Evolutionary conservation across 129 eudicot species (phyloP), one percentile per base, ranked within the genome.

Genomic region (Tagetes erecta): DNA sequence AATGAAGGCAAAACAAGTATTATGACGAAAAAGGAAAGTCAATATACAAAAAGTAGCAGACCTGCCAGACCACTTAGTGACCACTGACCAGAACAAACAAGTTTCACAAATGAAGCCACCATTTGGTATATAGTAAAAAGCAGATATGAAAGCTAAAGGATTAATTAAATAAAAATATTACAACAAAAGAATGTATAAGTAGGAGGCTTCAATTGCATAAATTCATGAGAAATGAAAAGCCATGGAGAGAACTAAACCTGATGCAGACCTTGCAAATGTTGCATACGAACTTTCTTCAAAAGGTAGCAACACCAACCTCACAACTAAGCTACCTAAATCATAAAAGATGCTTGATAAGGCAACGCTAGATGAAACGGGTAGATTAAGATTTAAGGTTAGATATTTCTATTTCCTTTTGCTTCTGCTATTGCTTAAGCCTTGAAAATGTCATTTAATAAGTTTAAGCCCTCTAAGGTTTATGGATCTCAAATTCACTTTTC

Each of bases 271-370:
- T 75, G 99, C 99, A 91, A 95, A 95, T 70, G 93, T 88, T 52
- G 91, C 83, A 84, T 88, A 95, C n/a, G 97, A 91, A 80, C 97
- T 95, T 85, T 95, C 99, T 82, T 95, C 99, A 75, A 95, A 95
- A 11, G 99, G 99, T 52, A 91, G 96, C 81, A 95, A 87, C 64
- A 95, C 85, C 87, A 95, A 77, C 80, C 99, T 91, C 83, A 95
- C 99, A 68, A 91, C 96, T 68, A 95, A 87, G 88, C 99, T 95
- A 51, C 99, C 99, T 93, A 93, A 83, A 76, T 81, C 50, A 78
- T 34, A 72, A 78, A 77, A 63, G 35, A 45, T 64, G 38, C 55
- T 53, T 52, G 56, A 68, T 74, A 67, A 73, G 83, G 45, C 56
- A 60, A 36, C 47, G 39, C 42, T 37, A 31, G 30, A 60, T 35